Evolutionary conservation across 176 grass and related monocot species (phyloP).

Genomic region (sorghum (Sorghum bicolor)): Sorghum_bicolor_NCBIv3 NC_012876.2:7751001-7751500

Average conservation of each 20-base stretch:
- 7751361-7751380: background rate
- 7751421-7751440: background rate
- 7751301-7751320: constrained; percentile 45
- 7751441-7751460: background rate
- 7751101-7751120: constrained; percentile 40
- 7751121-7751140: constrained; percentile 34
- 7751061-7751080: constrained; percentile 41
- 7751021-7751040: constrained; percentile 27
- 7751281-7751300: constrained; percentile 19
- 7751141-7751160: background rate
- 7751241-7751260: constrained; percentile 30
- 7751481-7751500: background rate
- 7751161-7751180: constrained; percentile 31
- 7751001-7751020: background rate
- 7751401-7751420: background rate
- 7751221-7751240: background rate
- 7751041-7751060: constrained; percentile 57
- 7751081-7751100: constrained; percentile 23
- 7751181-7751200: constrained; percentile 25
- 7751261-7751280: constrained; percentile 26
- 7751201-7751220: background rate
- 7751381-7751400: background rate
- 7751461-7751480: background rate
- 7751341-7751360: constrained; percentile 18
- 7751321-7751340: background rate